Base-by-base conservation (phyloP, 2,329 filamentous ascomycete species). In the Amesomyces nigricolor region DNA sequence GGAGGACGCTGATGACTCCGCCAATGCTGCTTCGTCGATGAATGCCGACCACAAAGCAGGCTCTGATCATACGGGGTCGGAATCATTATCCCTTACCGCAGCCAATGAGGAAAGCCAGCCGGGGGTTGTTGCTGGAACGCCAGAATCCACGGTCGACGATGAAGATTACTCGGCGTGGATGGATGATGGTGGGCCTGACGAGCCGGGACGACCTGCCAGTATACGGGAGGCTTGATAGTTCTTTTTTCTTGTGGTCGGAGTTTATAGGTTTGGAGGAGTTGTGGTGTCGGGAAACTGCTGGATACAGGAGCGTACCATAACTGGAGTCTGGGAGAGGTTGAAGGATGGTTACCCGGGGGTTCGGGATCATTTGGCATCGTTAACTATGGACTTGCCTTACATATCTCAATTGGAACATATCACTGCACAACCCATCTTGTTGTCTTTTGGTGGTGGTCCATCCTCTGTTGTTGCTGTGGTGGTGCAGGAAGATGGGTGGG, bases 1-100 rank as follows among this genome's bases (percentile, higher is more conserved):
- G 3, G 71, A 71, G 40, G 71, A 71, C 56, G 60, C 57, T 10
- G 68, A 70, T 14, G 59, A 58, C 0, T 16, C 60, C 59, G 37
- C 51, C 46, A 40, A 49, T 39, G 48, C 51, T 26, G 39, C 29
- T 22, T 16, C 22, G 5, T 14, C 51, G 19, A 13, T 10, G 8
- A 37, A 37, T 39, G 29, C 45, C 38, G 44, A 58, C 17, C 44
- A 19, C n/a, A 13, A 32, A 37, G 13, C 8, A 43, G n/a, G 38
- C 11, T n/a, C 8, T 4, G 14, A 10, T 13, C 17, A 42, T 14
- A 11, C 52, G 22, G 47, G 19, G 5, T 39, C 51, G 14, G 45
- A 39, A 7, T 22, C 32, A n/a, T 40, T 48, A 11, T 30, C 45
- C 8, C 45, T 30, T 7, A 45, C n/a, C 5, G 47, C 11, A 13